Evolutionary conservation across 176 grass and related monocot genomes (phyloP).

Genomic region (Aegilops sharonensis): DNA sequence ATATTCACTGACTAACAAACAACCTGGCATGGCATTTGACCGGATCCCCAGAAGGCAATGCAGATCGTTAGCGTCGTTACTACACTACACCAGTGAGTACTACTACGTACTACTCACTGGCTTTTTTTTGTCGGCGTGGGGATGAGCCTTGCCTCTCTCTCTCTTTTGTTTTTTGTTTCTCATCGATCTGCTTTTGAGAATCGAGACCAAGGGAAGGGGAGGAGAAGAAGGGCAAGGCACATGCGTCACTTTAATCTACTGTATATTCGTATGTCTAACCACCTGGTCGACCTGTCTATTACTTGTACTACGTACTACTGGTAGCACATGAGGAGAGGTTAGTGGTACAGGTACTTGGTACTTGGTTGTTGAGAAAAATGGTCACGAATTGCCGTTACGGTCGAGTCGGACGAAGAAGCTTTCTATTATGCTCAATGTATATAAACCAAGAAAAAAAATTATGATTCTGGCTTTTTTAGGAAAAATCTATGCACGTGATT

Average conservation of each 20-base stretch:
- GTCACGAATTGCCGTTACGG: neutral
- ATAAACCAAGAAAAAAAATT: too few species aligned
- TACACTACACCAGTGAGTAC: too few species aligned
- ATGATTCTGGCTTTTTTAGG: too few species aligned
- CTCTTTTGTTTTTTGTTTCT: neutral
- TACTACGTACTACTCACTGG: neutral
- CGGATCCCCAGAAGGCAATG: neutral
- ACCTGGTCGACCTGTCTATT: neutral
- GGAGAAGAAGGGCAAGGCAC: neutral
- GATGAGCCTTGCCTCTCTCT: neutral
- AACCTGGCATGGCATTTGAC: neutral
- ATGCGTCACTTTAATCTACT: neutral
- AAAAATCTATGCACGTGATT: too few species aligned
- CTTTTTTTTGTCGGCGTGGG: neutral
- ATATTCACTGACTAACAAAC: neutral
- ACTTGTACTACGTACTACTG: too few species aligned
- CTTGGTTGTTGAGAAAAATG: neutral
- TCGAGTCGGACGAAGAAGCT: neutral
- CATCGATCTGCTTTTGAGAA: neutral
- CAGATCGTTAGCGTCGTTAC: neutral
- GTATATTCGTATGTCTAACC: neutral
- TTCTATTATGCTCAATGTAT: too few species aligned
- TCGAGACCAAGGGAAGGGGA: neutral
- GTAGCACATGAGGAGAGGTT: too few species aligned
- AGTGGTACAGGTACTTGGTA: too few species aligned